Evolutionary conservation across 352 stramenopile genomes (phyloP).

Genomic region (Elongisporangium anandrum): DNA sequence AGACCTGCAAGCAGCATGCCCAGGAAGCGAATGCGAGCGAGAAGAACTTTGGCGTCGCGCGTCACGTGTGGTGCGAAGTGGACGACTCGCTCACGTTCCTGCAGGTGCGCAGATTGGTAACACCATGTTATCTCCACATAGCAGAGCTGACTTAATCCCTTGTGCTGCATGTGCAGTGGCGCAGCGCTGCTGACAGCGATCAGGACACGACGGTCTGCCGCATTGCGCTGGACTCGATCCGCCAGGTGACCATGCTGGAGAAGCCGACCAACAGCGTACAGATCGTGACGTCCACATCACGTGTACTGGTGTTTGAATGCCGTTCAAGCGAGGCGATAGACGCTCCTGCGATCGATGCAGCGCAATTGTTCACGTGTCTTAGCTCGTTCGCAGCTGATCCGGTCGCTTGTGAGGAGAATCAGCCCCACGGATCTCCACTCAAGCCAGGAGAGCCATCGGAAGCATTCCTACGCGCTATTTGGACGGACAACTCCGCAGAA

Average conservation of each 20-base stretch:
- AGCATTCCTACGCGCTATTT: background rate
- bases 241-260: constrained; percentile 13
- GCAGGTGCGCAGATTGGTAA: constrained; percentile 10
- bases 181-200: constrained; percentile 14
- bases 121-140: background rate
- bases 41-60: constrained; percentile 22
- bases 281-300: constrained; percentile 23
- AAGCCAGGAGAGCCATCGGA: background rate
- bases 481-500: background rate
- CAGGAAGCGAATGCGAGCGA: background rate
- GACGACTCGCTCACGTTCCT: constrained; percentile 31
- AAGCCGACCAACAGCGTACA: constrained; percentile 27
- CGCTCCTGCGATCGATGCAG: background rate
- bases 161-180: constrained; percentile 17
- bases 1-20: constrained; percentile 3
- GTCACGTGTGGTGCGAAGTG: constrained; percentile 56
- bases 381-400: background rate
- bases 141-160: background rate
- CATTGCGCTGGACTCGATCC: constrained; percentile 32
- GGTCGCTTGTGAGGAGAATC: background rate
- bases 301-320: constrained; percentile 45
- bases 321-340: constrained; percentile 7
- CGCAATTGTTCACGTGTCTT: background rate
- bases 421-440: background rate
- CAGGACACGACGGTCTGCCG: constrained; percentile 6